Percentiles rank a stretch among this genome's conserved stretches.
phyloP scores from a whole-genome alignment of 106 monocot genomes.

The Hemerocallis citrina region DNA sequence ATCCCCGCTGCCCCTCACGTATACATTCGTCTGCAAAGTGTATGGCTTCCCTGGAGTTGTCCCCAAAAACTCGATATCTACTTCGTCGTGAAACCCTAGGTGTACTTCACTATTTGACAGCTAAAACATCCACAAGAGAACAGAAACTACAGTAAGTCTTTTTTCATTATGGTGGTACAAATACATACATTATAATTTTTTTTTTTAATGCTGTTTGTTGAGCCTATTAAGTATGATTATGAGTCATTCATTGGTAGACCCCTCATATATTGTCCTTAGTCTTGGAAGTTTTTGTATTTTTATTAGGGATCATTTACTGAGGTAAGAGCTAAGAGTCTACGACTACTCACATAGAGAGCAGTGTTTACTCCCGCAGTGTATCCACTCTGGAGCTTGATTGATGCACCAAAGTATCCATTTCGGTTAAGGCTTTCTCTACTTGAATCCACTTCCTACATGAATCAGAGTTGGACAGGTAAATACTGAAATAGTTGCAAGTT shows the following conservation, averaged over 20 bases:
- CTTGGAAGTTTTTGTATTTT: no score
- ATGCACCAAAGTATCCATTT: conserved; percentile 56
- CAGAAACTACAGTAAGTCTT: no score
- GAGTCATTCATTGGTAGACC: not conserved
- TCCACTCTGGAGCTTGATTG: conserved; percentile 59
- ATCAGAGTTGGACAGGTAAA: not conserved
- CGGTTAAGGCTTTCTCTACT: conserved; percentile 41
- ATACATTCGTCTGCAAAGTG: conserved; percentile 69
- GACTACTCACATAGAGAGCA: conserved; percentile 50
- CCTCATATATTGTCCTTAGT: conserved; percentile 7
- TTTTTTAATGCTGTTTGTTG: no score
- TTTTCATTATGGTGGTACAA: no score
- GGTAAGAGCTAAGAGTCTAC: no score
- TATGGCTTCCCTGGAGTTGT: conserved; percentile 60
- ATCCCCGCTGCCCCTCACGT: conserved; percentile 67
- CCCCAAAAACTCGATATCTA: conserved; percentile 72
- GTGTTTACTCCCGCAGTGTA: conserved; percentile 81
- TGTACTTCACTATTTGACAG: conserved; percentile 60
- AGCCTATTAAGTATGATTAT: no score
- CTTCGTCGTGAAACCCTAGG: conserved; percentile 69
- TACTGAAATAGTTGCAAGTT: not conserved
- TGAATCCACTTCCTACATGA: conserved; percentile 49
- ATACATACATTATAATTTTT: no score
- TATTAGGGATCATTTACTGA: no score
- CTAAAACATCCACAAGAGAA: conserved; percentile 21